Evolutionary conservation across 192 early-diverging fungal genomes (phyloP), one percentile per base, ranked within the genome.

Genomic region (Umbelopsis isabellina): DNA sequence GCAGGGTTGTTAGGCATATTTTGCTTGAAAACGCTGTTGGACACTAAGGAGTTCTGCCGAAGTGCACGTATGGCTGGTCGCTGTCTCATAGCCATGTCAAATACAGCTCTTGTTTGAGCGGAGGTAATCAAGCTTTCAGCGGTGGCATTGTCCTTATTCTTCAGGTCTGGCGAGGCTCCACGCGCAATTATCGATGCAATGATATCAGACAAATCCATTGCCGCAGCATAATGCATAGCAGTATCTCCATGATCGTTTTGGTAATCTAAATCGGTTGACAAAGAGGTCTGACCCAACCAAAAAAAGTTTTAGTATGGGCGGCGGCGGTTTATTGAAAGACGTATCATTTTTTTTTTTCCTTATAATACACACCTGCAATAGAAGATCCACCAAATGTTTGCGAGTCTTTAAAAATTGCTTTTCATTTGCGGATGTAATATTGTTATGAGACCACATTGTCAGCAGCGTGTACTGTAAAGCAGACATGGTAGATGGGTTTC

Each of bases 21-120:
- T 11, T 69, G 48, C 9, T 52, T 49, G 49, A 69, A 69, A 11
- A 69, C 67, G 46, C 67, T 69, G 27, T 69, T 69, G 10, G 67
- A 69, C 7, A 69, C 67, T 6, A 69, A 41, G 11, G 47, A 69
- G 22, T 69, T 69, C 44, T 69, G 67, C 25, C 67, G 15, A 20
- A 69, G 46, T 8, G 67, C 67, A 7, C n/a, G 23, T 13, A 69
- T 69, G 15, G 67, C 67, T 33, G 55, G 55, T 0, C 55, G 25
- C n/a, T 61, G 55, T 35, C 25, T 27, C 16, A 61, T 61, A 35
- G 55, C 55, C 7, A 30, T 12, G 4, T 61, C 55, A 15, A 61
- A 35, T 18, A 61, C 55, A 1, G 55, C 6, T 33, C 55, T 27
- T 7, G 55, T 61, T n/a, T 61, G 27, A 35, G 55, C 55, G 27